Base-by-base conservation (phyloP, 2,329 filamentous ascomycete genomes). In the Chrysosporium keratinophilum region DNA sequence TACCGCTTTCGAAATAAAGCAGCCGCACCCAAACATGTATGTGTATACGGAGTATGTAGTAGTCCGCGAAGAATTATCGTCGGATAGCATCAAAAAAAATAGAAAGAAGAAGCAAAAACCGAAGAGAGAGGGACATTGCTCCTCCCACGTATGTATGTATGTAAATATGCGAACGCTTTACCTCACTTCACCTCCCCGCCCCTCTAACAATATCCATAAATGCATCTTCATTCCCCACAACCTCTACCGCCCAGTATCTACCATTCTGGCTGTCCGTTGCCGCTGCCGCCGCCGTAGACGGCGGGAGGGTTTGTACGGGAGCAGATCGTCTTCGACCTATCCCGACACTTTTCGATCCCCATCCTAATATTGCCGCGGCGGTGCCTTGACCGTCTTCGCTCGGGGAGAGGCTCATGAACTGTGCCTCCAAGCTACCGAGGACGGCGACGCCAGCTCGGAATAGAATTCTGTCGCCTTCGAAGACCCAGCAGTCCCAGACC, bases 401-500 rank as follows among this genome's bases (percentile, higher is more conserved):
- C 1, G 66, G 60, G 17, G 63, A 64, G 48, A 74, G 66, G 3
- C 66, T 65, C 48, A 72, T 68, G 0, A 75, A 54, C 54, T 74
- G 72, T 2, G 66, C 49, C 57, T 74, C 70, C 11, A 75, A 63
- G 54, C 68, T 67, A 19, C 73, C 71, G 4, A 75, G 60, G 28
- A 72, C 58, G 1, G 72, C 72, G 35, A 74, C 70, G 1, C 71
- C 73, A 2, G 72, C 65, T 28, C 69, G 71, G 47, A 75, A 71
- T 55, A 75, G 65, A 43, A 73, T 69, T 19, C 71, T 68, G 57
- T 83, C 80, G 31, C 78, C 78, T 63, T 83, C 80, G 54, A 83
- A 79, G 1, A 77, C 75, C 65, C 78, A 81, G 50, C 81, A 75
- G 61, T 83, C 80, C 78, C 79, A 82, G 17, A 83, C 69, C 2